These are phyloP conservation scores for Nicotiana knightiana DNA, from an alignment of 257 asterid genomes.

Conservation along the genomic window DNA sequence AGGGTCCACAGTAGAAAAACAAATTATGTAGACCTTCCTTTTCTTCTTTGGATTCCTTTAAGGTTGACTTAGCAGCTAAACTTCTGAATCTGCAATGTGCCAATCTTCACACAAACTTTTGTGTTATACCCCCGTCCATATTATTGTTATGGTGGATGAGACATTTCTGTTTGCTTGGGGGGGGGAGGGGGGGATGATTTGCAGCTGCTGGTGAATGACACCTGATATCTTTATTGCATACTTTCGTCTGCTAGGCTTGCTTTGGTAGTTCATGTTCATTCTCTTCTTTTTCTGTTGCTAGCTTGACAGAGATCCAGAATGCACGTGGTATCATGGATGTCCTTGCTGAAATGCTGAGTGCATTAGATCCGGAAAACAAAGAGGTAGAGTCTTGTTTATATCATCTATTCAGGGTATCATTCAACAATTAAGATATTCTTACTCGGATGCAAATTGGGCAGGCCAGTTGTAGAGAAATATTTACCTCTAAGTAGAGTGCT, in stretches of 20 bases:
- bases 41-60: neutral
- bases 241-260: constrained; percentile 3
- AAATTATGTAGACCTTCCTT: neutral
- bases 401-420: neutral
- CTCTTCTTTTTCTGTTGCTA: constrained; percentile 26
- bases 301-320: constrained; percentile 91
- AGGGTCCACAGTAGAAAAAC: neutral
- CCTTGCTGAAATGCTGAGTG: constrained; percentile 95
- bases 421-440: neutral
- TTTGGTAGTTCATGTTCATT: constrained; percentile 12
- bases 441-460: neutral
- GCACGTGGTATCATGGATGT: constrained; percentile 99
- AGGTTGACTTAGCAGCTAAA: neutral
- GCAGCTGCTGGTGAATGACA: neutral
- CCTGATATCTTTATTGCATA: neutral
- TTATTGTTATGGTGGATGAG: neutral
- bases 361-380: constrained; percentile 84
- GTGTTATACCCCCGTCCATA: neutral
- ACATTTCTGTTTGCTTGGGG: neutral
- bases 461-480: neutral
- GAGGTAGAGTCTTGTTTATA: constrained; percentile 46
- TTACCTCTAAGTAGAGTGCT: neutral
- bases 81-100: neutral
- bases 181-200: neutral
- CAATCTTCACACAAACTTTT: neutral